phyloP scores from a whole-genome alignment of 2,329 filamentous ascomycete genomes.

The Aspergillus phoenicis region DNA sequence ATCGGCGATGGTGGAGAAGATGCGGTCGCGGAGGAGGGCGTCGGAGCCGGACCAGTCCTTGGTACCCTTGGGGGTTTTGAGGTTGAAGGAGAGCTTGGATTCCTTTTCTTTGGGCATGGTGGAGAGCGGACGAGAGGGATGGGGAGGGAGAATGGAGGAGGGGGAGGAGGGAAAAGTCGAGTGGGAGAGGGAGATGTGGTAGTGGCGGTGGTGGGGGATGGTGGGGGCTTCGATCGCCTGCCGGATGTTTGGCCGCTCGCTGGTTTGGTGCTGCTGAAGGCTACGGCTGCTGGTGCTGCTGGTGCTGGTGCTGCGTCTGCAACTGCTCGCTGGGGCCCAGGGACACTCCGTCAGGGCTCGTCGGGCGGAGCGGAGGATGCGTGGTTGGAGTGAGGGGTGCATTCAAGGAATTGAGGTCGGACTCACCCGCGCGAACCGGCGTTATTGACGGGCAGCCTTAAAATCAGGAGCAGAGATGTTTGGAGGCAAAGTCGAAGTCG shows the following conservation, averaged over 20 bases:
- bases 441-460: background rate
- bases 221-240: constrained; percentile 12
- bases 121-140: constrained; percentile 2
- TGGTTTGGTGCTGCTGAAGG: background rate
- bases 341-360: constrained; percentile 28
- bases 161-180: constrained; percentile 15
- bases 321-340: background rate
- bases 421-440: background rate
- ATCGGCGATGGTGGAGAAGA: constrained; percentile 73
- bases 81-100: constrained; percentile 58
- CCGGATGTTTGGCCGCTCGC: constrained; percentile 3
- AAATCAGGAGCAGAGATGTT: background rate
- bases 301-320: constrained; percentile 8
- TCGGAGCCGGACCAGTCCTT: constrained; percentile 81
- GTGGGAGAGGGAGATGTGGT: constrained; percentile 11
- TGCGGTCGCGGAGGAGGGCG: constrained; percentile 78
- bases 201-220: constrained; percentile 23
- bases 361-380: constrained; percentile 31
- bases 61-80: constrained; percentile 90
- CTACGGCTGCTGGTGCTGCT: constrained; percentile 12
- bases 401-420: constrained; percentile 27
- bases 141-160: background rate
- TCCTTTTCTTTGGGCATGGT: constrained; percentile 34
- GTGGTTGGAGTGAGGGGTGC: constrained; percentile 28
- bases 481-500: background rate